These are phyloP conservation scores for Fusarium pseudoanthophilum DNA, from an alignment of 2,329 filamentous ascomycete species.

Conservation along the genomic window DNA sequence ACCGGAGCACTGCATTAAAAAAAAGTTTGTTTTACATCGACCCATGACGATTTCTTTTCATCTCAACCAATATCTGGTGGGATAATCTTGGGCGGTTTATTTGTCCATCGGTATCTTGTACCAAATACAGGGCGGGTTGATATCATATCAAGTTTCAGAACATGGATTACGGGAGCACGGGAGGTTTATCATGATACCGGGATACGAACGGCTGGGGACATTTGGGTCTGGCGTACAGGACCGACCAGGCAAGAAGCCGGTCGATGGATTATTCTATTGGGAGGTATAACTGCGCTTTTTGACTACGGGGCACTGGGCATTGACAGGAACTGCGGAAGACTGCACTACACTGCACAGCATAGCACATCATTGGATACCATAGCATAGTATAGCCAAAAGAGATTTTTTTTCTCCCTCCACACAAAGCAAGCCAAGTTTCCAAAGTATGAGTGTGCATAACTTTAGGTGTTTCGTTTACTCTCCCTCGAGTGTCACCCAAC, in stretches of 20 bases:
- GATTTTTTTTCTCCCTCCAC: constrained; percentile 38
- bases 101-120: constrained; percentile 46
- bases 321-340: constrained; percentile 45
- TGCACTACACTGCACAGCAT: constrained; percentile 44
- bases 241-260: constrained; percentile 41
- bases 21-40: constrained; percentile 48
- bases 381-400: constrained; percentile 46
- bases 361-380: constrained; percentile 45
- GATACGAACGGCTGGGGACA: constrained; percentile 44
- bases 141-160: constrained; percentile 48
- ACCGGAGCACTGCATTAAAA: constrained; percentile 63
- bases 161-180: constrained; percentile 50
- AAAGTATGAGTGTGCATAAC: constrained; percentile 13
- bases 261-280: constrained; percentile 38
- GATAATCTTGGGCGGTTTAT: constrained; percentile 41
- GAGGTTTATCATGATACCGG: constrained; percentile 48
- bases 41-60: constrained; percentile 37
- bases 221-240: constrained; percentile 43
- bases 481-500: constrained; percentile 5
- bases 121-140: constrained; percentile 48
- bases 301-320: constrained; percentile 36
- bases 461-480: constrained; percentile 6
- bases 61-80: constrained; percentile 30
- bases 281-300: constrained; percentile 40
- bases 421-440: constrained; percentile 32